Evolutionary conservation across 2,329 filamentous ascomycete species (phyloP).

Genomic region (Colletotrichum musae): DNA sequence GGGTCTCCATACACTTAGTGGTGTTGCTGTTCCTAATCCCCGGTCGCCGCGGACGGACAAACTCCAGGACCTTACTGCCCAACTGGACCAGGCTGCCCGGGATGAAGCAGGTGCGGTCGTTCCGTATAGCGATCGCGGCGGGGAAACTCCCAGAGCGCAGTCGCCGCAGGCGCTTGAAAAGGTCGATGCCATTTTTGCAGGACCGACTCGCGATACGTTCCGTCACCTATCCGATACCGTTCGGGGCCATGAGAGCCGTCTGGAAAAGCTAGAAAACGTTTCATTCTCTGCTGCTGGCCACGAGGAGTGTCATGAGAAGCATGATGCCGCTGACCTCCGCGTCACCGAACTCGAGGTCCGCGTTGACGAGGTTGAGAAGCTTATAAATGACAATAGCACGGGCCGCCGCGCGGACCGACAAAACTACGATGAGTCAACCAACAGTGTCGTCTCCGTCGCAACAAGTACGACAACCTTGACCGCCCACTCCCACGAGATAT

Average conservation of each 20-base stretch:
- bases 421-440: slow-evolving; percentile 59
- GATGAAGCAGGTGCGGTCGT: slow-evolving; percentile 47
- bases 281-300: slow-evolving; percentile 78
- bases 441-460: slow-evolving; percentile 63
- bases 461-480: slow-evolving; percentile 58
- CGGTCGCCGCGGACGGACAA: slow-evolving; percentile 51
- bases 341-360: slow-evolving; percentile 78
- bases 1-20: slow-evolving; percentile 68
- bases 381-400: slow-evolving; percentile 62
- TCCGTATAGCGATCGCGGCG: slow-evolving; percentile 41
- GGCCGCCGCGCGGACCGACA: slow-evolving; percentile 53
- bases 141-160: slow-evolving; percentile 46
- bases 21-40: slow-evolving; percentile 51
- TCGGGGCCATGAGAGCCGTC: slow-evolving; percentile 72
- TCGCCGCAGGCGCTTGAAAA: slow-evolving; percentile 26
- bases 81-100: slow-evolving; percentile 40
- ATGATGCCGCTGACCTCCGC: slow-evolving; percentile 77
- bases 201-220: slow-evolving; percentile 54
- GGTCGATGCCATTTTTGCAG: slow-evolving; percentile 38
- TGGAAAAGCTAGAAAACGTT: slow-evolving; percentile 78
- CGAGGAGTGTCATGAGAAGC: slow-evolving; percentile 78
- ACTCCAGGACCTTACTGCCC: slow-evolving; percentile 42
- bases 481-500: slow-evolving; percentile 62
- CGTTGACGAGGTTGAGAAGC: slow-evolving; percentile 72
- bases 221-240: slow-evolving; percentile 67